phyloP scores from a whole-genome alignment of 2,329 filamentous ascomycete genomes.

The Alternaria metachromatica region DNA sequence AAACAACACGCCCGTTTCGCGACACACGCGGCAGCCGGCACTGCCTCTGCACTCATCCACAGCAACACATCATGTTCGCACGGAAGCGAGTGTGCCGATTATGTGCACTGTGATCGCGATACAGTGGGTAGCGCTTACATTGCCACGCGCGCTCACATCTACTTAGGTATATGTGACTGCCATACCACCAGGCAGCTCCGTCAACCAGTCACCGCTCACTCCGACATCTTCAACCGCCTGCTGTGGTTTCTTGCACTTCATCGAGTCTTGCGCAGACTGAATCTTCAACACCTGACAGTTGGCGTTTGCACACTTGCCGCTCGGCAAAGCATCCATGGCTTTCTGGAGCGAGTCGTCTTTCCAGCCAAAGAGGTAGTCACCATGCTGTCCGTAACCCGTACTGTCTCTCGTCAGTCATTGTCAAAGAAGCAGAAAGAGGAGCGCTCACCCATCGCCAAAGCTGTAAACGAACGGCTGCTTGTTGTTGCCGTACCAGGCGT shows the following conservation, averaged over 20 bases:
- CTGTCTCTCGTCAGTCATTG: neutral
- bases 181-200: slow-evolving; percentile 38
- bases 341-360: slow-evolving; percentile 37
- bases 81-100: neutral
- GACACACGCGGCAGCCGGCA: neutral
- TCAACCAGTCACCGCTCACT: slow-evolving; percentile 31
- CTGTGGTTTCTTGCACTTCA: slow-evolving; percentile 46
- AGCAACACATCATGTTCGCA: too few relatives aligned
- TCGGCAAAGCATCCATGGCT: slow-evolving; percentile 38
- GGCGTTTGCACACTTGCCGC: slow-evolving; percentile 38
- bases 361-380: slow-evolving; percentile 38
- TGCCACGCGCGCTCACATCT: neutral
- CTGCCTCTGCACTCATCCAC: neutral
- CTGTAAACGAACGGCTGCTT: slow-evolving; percentile 40
- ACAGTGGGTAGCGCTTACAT: neutral
- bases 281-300: slow-evolving; percentile 41
- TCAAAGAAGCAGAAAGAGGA: neutral
- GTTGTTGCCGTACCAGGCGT: slow-evolving; percentile 28
- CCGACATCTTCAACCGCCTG: slow-evolving; percentile 57
- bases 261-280: slow-evolving; percentile 34
- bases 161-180: slow-evolving; percentile 18
- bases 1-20: neutral
- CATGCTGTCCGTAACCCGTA: slow-evolving; percentile 28
- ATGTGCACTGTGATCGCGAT: too few relatives aligned
- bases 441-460: slow-evolving; percentile 34